Conservation (phyloP, 345 rosid genomes). For the Xanthoceras sorbifolium region DNA sequence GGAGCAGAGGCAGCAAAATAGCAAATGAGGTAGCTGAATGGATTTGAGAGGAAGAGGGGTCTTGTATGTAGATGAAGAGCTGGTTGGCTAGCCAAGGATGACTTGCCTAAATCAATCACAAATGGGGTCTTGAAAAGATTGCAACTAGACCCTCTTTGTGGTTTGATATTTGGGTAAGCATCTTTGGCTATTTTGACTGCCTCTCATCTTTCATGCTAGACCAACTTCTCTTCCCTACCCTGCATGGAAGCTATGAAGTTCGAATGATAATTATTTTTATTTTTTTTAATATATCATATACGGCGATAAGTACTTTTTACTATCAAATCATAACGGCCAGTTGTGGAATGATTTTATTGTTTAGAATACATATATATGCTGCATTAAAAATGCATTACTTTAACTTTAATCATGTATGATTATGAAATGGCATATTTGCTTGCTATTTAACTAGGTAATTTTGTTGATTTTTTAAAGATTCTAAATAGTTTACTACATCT, state of each 20-base stretch:
- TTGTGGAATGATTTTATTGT: too few relatives aligned
- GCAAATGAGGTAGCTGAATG: neutral
- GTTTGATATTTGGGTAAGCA: slow-evolving; percentile 31
- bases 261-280: too few relatives aligned
- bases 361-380: too few relatives aligned
- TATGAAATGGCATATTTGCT: too few relatives aligned
- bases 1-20: neutral
- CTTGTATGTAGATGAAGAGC: slow-evolving; percentile 51
- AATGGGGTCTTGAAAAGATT: neutral
- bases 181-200: slow-evolving; percentile 38
- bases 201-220: slow-evolving; percentile 41
- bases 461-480: too few relatives aligned
- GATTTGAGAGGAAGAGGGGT: slow-evolving; percentile 30
- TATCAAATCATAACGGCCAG: too few relatives aligned
- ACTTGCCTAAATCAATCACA: slow-evolving; percentile 44
- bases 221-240: slow-evolving; percentile 29
- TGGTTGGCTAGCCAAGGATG: slow-evolving; percentile 60
- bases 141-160: neutral
- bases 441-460: too few relatives aligned
- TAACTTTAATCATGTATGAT: too few relatives aligned
- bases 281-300: too few relatives aligned
- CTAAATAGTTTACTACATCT: too few relatives aligned
- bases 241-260: neutral
- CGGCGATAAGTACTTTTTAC: too few relatives aligned
- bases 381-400: too few relatives aligned